These are phyloP conservation scores for Talaromyces pinophilus DNA, from an alignment of 2,329 filamentous ascomycete species.

Conservation along the genomic window DNA sequence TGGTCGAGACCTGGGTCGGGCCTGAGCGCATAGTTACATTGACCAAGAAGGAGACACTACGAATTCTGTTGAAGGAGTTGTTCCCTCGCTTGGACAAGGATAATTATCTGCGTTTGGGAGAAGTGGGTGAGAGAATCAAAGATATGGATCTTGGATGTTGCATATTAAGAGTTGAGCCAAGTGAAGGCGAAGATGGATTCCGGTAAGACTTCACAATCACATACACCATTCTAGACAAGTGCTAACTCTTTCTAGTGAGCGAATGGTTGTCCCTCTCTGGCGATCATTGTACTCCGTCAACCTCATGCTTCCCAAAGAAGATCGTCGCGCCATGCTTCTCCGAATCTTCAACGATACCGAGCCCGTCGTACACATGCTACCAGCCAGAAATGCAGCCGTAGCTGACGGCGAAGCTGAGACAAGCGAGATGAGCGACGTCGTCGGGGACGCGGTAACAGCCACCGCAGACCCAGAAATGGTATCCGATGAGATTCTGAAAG, in stretches of 20 bases:
- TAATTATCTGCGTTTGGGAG: constrained; percentile 73
- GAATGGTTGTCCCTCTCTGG: constrained; percentile 90
- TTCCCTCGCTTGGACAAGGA: constrained; percentile 83
- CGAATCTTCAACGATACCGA: constrained; percentile 87
- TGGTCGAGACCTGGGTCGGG: constrained; percentile 87
- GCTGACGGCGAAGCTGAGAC: background rate
- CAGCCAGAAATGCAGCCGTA: constrained; percentile 4
- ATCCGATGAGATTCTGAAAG: constrained; percentile 8
- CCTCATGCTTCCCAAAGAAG: constrained; percentile 97
- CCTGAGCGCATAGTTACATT: constrained; percentile 73
- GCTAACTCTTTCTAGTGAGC: constrained; percentile 56
- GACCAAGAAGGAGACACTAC: constrained; percentile 75
- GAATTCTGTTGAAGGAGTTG: constrained; percentile 87
- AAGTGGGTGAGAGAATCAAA: constrained; percentile 81
- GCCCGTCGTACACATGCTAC: constrained; percentile 66
- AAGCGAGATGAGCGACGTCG: background rate
- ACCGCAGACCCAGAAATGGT: constrained; percentile 16
- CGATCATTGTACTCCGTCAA: constrained; percentile 89
- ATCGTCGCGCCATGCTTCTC: constrained; percentile 86
- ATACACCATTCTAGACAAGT: background rate
- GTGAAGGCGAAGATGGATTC: constrained; percentile 62
- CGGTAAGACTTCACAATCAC: constrained; percentile 37
- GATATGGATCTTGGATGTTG: constrained; percentile 89
- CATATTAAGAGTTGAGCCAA: constrained; percentile 79
- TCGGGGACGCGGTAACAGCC: background rate